Evolutionary conservation across 768 basidiomycete species (phyloP).

Genomic region (Russula ochroleuca): DNA sequence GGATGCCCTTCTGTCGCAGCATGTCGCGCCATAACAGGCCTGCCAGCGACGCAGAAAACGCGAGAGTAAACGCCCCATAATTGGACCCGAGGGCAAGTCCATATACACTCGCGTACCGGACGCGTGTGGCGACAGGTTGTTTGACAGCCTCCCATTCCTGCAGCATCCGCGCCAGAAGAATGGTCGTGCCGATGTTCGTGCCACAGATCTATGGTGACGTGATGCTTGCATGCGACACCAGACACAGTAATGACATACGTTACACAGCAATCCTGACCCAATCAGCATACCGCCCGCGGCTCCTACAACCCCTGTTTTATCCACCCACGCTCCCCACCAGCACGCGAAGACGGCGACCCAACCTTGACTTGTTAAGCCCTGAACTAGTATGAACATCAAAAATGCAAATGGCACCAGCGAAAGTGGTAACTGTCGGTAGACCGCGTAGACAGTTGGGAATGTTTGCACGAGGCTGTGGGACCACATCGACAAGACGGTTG

Average conservation of each 20-base stretch:
- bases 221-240: background rate
- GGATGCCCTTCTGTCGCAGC: conserved; percentile 65
- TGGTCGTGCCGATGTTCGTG: conserved; percentile 89
- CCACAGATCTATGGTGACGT: conserved; percentile 50
- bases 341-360: conserved; percentile 82
- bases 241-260: conserved; percentile 37
- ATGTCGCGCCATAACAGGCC: conserved; percentile 82
- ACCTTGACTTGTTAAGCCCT: conserved; percentile 72
- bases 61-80: conserved; percentile 85
- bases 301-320: conserved; percentile 36
- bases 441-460: conserved; percentile 70
- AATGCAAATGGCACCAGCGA: conserved; percentile 88
- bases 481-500: conserved; percentile 23
- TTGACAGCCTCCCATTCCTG: conserved; percentile 38
- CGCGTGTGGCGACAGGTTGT: conserved; percentile 12
- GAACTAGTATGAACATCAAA: conserved; percentile 91
- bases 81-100: conserved; percentile 84
- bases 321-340: conserved; percentile 54
- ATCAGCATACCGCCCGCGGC: conserved; percentile 54
- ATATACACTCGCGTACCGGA: conserved; percentile 30
- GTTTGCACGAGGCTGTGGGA: conserved; percentile 27
- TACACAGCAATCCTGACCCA: conserved; percentile 70
- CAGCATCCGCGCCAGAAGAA: conserved; percentile 79
- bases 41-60: conserved; percentile 83
- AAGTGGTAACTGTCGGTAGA: conserved; percentile 68